These are phyloP conservation scores for Fusarium sp. DNA, from an alignment of 2,329 filamentous ascomycete genomes.

Conservation along the genomic window DNA sequence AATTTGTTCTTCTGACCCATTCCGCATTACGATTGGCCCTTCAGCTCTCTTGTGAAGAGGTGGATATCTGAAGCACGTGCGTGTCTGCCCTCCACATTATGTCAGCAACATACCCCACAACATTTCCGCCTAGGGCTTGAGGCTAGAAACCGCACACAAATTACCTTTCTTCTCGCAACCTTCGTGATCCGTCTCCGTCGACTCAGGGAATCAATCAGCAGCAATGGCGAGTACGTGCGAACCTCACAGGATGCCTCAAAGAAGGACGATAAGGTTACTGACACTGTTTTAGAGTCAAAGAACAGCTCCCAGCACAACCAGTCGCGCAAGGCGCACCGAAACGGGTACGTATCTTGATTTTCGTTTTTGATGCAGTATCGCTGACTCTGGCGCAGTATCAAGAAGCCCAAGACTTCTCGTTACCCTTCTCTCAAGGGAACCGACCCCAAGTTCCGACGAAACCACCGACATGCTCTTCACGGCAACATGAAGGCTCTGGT, in stretches of 20 bases:
- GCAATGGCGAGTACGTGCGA: conserved; percentile 60
- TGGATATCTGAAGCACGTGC: conserved; percentile 17
- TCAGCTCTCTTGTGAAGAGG: too few relatives aligned
- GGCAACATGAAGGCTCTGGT: conserved; percentile 98
- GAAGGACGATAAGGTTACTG: conserved; percentile 27
- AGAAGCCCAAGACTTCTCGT: conserved; percentile 99
- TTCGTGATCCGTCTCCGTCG: conserved; percentile 49
- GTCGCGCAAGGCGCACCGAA: conserved; percentile 98
- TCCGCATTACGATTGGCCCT: not conserved
- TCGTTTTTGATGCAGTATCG: not conserved
- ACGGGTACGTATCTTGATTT: conserved; percentile 80
- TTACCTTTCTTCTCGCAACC: conserved; percentile 48
- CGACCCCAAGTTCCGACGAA: conserved; percentile 99
- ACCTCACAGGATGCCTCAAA: not conserved
- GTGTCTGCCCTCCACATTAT: conserved; percentile 31
- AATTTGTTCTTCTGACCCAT: not conserved
- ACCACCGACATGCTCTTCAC: conserved; percentile 99
- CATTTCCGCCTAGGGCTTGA: conserved; percentile 50
- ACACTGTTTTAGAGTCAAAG: conserved; percentile 85
- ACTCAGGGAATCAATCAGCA: conserved; percentile 53
- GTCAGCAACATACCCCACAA: conserved; percentile 41
- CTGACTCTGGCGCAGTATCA: conserved; percentile 79
- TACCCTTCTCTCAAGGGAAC: conserved; percentile 99
- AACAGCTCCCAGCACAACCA: conserved; percentile 99
- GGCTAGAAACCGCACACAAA: conserved; percentile 49